Conservation (phyloP, 169 alveolate genomes). For the Plasmodium vinckei region DNA sequence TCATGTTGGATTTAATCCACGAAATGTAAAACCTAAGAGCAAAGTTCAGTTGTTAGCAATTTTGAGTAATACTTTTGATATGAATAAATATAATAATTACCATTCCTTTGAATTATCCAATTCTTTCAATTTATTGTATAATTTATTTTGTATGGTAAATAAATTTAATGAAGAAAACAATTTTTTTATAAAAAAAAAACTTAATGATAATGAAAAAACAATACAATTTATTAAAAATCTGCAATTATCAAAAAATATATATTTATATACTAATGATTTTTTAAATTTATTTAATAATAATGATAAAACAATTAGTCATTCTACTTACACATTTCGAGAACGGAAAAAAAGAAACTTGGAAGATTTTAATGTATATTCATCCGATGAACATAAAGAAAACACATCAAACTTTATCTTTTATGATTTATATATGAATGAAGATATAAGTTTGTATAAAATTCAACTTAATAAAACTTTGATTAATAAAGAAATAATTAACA, state of each 20-base stretch:
- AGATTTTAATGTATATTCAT: slow-evolving; percentile 44
- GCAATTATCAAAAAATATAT: slow-evolving; percentile 13
- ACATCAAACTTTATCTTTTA: slow-evolving; percentile 54
- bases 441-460: slow-evolving; percentile 12
- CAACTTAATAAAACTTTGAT: slow-evolving; percentile 18
- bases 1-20: slow-evolving; percentile 71
- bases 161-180: slow-evolving; percentile 9
- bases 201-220: slow-evolving; percentile 10
- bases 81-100: slow-evolving; percentile 1
- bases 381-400: slow-evolving; percentile 37
- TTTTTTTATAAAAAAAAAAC: background rate
- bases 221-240: slow-evolving; percentile 41
- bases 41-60: slow-evolving; percentile 49
- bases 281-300: slow-evolving; percentile 31
- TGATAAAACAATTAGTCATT: slow-evolving; percentile 1
- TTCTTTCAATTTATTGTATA: slow-evolving; percentile 41
- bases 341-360: slow-evolving; percentile 45
- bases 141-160: slow-evolving; percentile 54
- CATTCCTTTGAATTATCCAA: slow-evolving; percentile 27
- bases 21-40: slow-evolving; percentile 8
- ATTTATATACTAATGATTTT: slow-evolving; percentile 57
- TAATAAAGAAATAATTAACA: background rate
- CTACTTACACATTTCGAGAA: slow-evolving; percentile 55
- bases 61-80: slow-evolving; percentile 7
- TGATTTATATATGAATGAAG: slow-evolving; percentile 55